Evolutionary conservation across 108 stramenopile species (phyloP).

Genomic region (Conticribra weissflogii): DNA sequence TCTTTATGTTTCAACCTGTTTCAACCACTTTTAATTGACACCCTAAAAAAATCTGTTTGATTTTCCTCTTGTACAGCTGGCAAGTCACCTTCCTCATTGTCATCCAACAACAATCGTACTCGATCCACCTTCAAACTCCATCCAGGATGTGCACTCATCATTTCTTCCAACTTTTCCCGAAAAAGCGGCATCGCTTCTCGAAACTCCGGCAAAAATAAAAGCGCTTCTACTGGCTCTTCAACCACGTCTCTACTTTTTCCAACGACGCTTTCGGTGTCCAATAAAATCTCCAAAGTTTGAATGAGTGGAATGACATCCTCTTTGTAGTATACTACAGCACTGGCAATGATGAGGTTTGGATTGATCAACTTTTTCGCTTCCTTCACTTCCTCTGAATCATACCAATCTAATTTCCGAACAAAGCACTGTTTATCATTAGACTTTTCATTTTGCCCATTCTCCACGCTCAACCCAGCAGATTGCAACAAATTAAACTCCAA

Average conservation of each 20-base stretch:
- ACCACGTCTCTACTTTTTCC: neutral
- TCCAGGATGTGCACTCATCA: constrained; percentile 12
- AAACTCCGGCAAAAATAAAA: constrained; percentile 5
- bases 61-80: neutral
- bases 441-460: neutral
- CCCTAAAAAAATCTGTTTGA: neutral
- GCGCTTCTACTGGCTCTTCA: neutral
- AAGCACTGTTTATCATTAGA: neutral
- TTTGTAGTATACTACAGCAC: constrained; percentile 14
- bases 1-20: no score
- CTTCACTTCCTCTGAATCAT: constrained; percentile 4
- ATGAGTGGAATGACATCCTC: constrained; percentile 10
- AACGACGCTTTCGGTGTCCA: neutral
- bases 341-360: constrained; percentile 17
- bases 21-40: neutral
- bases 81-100: neutral
- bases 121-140: constrained; percentile 10
- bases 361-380: constrained; percentile 4
- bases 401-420: constrained; percentile 10
- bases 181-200: constrained; percentile 4
- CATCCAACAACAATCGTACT: neutral
- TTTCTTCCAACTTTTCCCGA: constrained; percentile 5
- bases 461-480: constrained; percentile 5
- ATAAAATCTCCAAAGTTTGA: constrained; percentile 10
- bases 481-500: constrained; percentile 19